phyloP scores from a whole-genome alignment of 2,329 filamentous ascomycete species.

The Microcyclosporella mali region DNA sequence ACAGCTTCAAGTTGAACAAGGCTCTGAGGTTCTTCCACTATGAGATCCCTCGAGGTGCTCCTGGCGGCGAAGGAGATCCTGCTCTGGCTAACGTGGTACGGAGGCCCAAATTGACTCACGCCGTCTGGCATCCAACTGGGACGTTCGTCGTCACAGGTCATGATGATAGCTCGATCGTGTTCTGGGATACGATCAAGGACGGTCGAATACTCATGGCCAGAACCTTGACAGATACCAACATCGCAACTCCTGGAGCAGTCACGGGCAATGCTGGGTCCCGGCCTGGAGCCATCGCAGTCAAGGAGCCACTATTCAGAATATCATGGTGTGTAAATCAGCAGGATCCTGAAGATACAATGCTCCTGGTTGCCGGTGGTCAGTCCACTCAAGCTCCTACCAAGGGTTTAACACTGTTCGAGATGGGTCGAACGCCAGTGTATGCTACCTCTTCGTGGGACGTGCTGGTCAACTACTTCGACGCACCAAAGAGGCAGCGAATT shows the following conservation, averaged over 20 bases:
- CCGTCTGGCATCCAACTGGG: slow-evolving; percentile 89
- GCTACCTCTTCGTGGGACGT: slow-evolving; percentile 85
- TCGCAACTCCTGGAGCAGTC: slow-evolving; percentile 56
- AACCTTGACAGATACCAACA: slow-evolving; percentile 65
- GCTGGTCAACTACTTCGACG: slow-evolving; percentile 69
- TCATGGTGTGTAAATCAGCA: slow-evolving; percentile 83
- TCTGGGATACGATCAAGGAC: slow-evolving; percentile 80
- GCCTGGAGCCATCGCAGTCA: slow-evolving; percentile 51
- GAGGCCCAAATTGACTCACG: slow-evolving; percentile 70
- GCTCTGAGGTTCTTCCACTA: slow-evolving; percentile 77
- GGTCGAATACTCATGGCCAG: slow-evolving; percentile 76
- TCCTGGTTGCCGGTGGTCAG: slow-evolving; percentile 79
- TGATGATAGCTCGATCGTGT: slow-evolving; percentile 83
- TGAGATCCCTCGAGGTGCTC: slow-evolving; percentile 70
- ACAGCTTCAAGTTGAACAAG: slow-evolving; percentile 88
- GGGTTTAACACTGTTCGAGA: slow-evolving; percentile 80
- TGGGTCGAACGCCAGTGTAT: slow-evolving; percentile 84
- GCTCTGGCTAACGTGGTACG: slow-evolving; percentile 56
- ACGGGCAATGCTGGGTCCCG: slow-evolving; percentile 18
- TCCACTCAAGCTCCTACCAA: slow-evolving; percentile 60
- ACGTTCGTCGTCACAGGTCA: slow-evolving; percentile 82
- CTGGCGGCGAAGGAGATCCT: slow-evolving; percentile 67
- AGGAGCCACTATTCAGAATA: slow-evolving; percentile 71
- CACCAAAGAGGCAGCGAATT: slow-evolving; percentile 63
- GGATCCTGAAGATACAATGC: slow-evolving; percentile 86